phyloP scores from a whole-genome alignment of 2,329 filamentous ascomycete species.

The Colletotrichum aenigma region DNA sequence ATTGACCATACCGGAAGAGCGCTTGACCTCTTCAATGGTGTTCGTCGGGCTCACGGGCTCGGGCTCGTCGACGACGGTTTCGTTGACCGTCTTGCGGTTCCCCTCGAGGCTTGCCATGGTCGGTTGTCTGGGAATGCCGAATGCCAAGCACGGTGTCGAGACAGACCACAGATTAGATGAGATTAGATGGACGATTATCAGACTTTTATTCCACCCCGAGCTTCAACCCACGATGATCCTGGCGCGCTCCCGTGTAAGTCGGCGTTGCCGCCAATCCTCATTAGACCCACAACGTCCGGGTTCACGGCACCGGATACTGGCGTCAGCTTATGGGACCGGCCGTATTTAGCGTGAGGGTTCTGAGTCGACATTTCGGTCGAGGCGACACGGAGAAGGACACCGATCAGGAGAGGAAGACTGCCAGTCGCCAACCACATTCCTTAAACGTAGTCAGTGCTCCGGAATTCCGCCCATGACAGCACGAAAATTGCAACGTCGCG shows the following conservation, averaged over 20 bases:
- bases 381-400: background rate
- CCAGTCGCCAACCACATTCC: background rate
- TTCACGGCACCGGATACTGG: background rate
- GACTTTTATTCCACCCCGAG: background rate
- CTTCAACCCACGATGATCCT: background rate
- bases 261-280: background rate
- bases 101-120: background rate
- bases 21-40: background rate
- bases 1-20: background rate
- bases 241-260: background rate
- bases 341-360: background rate
- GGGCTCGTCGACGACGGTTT: background rate
- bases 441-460: background rate
- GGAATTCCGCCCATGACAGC: background rate
- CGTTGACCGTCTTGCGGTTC: background rate
- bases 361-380: background rate
- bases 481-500: background rate
- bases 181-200: conserved; percentile 3
- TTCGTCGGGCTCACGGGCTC: background rate
- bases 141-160: background rate
- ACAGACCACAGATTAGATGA: conserved; percentile 5
- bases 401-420: background rate
- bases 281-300: background rate
- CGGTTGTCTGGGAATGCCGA: background rate
- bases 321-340: background rate